Base-by-base conservation (phyloP, 2,329 filamentous ascomycete species). In the Aspergillus ibericus region DNA sequence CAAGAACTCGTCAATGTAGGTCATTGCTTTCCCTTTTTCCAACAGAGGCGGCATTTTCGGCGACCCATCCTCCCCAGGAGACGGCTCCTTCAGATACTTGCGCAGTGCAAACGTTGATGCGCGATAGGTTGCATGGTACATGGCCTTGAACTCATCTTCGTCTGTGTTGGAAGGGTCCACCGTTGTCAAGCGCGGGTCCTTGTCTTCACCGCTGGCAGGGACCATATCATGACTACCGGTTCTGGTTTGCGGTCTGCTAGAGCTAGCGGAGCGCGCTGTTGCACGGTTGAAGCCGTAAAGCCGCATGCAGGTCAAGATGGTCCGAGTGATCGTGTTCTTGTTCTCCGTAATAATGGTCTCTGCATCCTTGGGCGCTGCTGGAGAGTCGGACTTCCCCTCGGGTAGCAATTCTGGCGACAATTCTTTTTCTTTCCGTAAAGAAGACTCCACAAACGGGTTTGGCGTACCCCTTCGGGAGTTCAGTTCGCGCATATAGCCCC, bases 91-190 rank as follows among this genome's bases (percentile, higher is more conserved):
- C 49, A 78, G 55, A 54, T 75, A 77, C 54, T 69, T 73, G 15
- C 76, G 71, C n/a, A 78, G 62, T 18, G 76, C 76, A 69, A 78
- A 78, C 7, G 70, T 74, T 5, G 76, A 72, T 27, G 76, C 75
- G 47, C 75, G 75, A 60, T 78, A 78, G 4, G 75, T 78, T 12
- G 75, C 75, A 59, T 78, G 76, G 53, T 78, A 78, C 74, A 78
- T 77, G 15, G 70, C 59, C 50, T 77, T 78, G 55, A 78, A 78
- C 12, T 77, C 75, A 40, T 77, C 75, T 49, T 78, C 75, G 22
- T 75, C 73, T 0, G 65, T 60, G 6, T 53, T 58, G 7, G 61
- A 36, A 18, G 57, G 56, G 1, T 5, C 55, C 16, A 44, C 44
- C 16, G 48, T 46, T 34, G 44, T 38, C 10, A 58, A 53, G 20